Base-by-base conservation (phyloP, 2,329 filamentous ascomycete genomes). In the Cercospora nicotianae region DNA sequence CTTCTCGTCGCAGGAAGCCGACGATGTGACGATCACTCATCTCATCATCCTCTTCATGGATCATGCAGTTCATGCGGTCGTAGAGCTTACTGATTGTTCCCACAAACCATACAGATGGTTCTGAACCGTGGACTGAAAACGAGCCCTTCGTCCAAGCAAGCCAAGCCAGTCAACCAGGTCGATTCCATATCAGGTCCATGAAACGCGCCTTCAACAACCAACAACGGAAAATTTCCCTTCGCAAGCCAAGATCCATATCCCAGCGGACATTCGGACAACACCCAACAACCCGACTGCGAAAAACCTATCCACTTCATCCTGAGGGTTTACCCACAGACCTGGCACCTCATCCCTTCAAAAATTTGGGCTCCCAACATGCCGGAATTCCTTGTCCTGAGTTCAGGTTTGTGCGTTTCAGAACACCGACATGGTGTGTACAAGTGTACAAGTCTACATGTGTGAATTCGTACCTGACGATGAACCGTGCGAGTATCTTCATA, bases 231-330 rank as follows among this genome's bases (percentile, higher is more conserved):
- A 7, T 0, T 5, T 39, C n/a, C 13, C 36, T 6, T 7, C 6
- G 13, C 6, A 39, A 39, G 36, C 36, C 36, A n/a, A 39, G 36
- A n/a, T n/a, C 7, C 36, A n/a, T 7, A 39, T 39, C 36, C 36
- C 7, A 39, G 36, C 16, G 36, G 16, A n/a, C 36, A n/a, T 39
- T 39, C 36, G 36, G 36, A n/a, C 36, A 39, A 8, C 2, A 39
- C 6, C 5, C 36, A 16, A 36, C 16, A n/a, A 39, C 36, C 36
- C 36, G 36, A 39, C 13, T 8, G 36, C 36, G 13, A 39, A 39
- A 3, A 5, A 39, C 2, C 16, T 89, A 18, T 48, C n/a, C 42
- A 18, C n/a, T 12, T 3, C 42, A 23, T 12, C 42, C 3, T 3
- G 42, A 48, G 42, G n/a, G 20, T 51, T 26, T 51, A 51, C 5